Base-by-base conservation (phyloP, 768 basidiomycete species). In the Hortiboletus campestris region DNA sequence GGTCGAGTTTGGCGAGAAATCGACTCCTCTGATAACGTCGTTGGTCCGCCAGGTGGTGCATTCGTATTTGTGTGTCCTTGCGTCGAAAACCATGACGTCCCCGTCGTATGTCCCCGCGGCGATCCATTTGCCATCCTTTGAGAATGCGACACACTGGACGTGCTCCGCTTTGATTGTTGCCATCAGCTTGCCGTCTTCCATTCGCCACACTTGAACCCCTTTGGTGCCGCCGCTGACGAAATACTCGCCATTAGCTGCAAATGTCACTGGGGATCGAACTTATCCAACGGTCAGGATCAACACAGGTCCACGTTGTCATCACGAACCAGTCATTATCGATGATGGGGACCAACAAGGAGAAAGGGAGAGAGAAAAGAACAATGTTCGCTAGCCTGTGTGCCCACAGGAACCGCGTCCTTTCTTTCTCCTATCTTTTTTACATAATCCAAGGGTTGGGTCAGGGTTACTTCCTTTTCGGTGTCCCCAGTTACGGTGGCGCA, bases 1-100 rank as follows among this genome's bases (percentile, higher is more conserved):
- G 0, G 46, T 54, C 20, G 51, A 35, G 46, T 57, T 47, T 13
- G 56, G 51, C n/a, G 56, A 48, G 46, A 53, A 53, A 25, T 57
- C 56, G 25, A 57, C 17, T 0, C 28, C 51, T 3, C 3, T n/a
- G 20, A 40, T 14, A n/a, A 28, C 31, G 2, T 2, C n/a, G 17
- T 19, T 4, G 3, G 19, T 34, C 19, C 14, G 14, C 35, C 6
- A 8, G n/a, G n/a, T n/a, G n/a, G n/a, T n/a, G n/a, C n/a, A n/a
- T n/a, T n/a, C n/a, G n/a, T n/a, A n/a, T n/a, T n/a, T n/a, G n/a
- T n/a, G n/a, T n/a, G n/a, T n/a, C n/a, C n/a, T n/a, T n/a, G 49
- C 44, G 0, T 56, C 44, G 46, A 51, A 52, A 0, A 52, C 44
- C 5, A 34, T n/a, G 17, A 56, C 8, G 12, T 31, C 9, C 20